phyloP scores from a whole-genome alignment of 306 rosid genomes.

The Lotus japonicus region DNA sequence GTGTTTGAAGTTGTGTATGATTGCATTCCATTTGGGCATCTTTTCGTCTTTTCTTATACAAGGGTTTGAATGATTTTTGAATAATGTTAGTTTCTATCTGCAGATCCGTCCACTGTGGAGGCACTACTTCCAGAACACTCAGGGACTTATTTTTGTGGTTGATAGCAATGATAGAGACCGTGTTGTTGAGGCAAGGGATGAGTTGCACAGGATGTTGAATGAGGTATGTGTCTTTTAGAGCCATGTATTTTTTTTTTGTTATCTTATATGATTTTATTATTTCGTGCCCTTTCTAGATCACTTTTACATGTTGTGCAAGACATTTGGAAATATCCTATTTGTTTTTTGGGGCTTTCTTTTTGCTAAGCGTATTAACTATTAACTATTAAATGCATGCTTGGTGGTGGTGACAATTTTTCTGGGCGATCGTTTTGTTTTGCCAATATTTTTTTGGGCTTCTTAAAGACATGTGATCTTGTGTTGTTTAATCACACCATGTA shows the following conservation, averaged over 20 bases:
- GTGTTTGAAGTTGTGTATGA: background rate
- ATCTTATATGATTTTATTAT: background rate
- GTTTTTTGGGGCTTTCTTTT: background rate
- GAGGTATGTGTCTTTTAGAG: slow-evolving; percentile 46
- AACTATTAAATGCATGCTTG: background rate
- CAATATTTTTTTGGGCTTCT: background rate
- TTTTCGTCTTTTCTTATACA: background rate
- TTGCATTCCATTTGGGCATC: background rate
- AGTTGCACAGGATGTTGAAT: slow-evolving; percentile 96
- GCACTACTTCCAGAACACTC: slow-evolving; percentile 99
- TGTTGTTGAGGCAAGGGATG: slow-evolving; percentile 96
- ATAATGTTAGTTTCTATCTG: slow-evolving; percentile 14
- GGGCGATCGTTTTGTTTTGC: background rate
- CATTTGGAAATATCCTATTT: background rate
- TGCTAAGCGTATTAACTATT: background rate
- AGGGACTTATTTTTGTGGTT: slow-evolving; percentile 95
- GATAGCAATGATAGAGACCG: slow-evolving; percentile 98
- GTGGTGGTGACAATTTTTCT: background rate
- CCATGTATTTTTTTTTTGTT: background rate
- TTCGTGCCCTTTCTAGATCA: too few species aligned
- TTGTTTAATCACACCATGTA: background rate
- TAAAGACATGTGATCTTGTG: background rate
- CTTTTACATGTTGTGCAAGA: too few species aligned
- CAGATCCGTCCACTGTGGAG: slow-evolving; percentile 99
- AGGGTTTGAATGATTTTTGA: background rate